These are phyloP conservation scores for Moniliophthora roreri DNA, from an alignment of 1,284 basidiomycete genomes.

Conservation along the genomic window DNA sequence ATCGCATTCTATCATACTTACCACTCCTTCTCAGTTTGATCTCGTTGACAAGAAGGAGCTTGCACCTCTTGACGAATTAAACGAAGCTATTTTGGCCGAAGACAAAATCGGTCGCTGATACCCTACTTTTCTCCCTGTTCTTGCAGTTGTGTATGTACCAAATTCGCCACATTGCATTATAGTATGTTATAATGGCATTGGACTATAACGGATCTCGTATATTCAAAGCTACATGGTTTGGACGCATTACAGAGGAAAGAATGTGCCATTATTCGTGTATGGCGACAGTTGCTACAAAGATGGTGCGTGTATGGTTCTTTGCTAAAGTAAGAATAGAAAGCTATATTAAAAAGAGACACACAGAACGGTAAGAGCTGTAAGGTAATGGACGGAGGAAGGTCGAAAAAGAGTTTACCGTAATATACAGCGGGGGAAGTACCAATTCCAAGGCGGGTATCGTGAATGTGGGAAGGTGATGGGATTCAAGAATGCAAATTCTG, in stretches of 20 bases:
- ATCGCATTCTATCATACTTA: neutral
- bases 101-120: conserved; percentile 56
- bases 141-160: neutral
- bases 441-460: conserved; percentile 7
- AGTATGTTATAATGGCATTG: no score
- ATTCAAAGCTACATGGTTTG: no score
- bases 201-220: no score
- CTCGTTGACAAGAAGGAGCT: conserved; percentile 98
- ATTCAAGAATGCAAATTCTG: neutral
- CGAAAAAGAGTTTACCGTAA: neutral
- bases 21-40: conserved; percentile 66
- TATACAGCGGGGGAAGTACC: neutral
- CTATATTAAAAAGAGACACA: neutral
- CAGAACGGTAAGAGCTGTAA: neutral
- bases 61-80: conserved; percentile 93
- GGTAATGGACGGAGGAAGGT: neutral
- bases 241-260: neutral
- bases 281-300: neutral
- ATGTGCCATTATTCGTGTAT: conserved; percentile 1
- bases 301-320: conserved; percentile 1
- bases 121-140: neutral
- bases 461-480: neutral
- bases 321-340: neutral
- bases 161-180: no score
- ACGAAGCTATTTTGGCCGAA: conserved; percentile 91